A percentile compares a stretch with the other conserved stretches of the same genome.
Evolutionary conservation across 306 rosid genomes (phyloP).

Genomic region (Clitoria ternatea): DNA sequence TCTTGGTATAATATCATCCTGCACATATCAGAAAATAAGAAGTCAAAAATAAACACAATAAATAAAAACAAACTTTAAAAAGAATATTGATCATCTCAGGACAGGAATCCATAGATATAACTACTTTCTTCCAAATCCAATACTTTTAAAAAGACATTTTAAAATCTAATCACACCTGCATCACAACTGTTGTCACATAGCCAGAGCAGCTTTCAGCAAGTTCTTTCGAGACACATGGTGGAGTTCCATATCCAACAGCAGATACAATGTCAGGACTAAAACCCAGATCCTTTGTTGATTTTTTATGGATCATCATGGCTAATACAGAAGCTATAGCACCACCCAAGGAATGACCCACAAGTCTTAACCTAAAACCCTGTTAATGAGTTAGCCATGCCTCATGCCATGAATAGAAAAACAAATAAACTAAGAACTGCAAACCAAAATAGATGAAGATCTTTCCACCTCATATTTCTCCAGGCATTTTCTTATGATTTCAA

Average conservation of each 20-base stretch:
- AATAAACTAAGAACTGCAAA: constrained; percentile 16
- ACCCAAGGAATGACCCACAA: constrained; percentile 98
- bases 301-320: constrained; percentile 79
- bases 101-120: constrained; percentile 18
- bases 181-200: constrained; percentile 77
- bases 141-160: not conserved
- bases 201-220: constrained; percentile 86
- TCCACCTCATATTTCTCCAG: constrained; percentile 78
- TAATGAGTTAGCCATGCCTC: constrained; percentile 45
- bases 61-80: constrained; percentile 17
- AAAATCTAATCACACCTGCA: constrained; percentile 64
- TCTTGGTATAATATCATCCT: constrained; percentile 91
- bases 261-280: constrained; percentile 85
- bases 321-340: constrained; percentile 89
- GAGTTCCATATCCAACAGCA: constrained; percentile 76
- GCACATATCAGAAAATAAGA: constrained; percentile 27
- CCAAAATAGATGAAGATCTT: constrained; percentile 19
- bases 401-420: constrained; percentile 1
- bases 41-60: constrained; percentile 19
- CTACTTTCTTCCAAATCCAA: constrained; percentile 8
- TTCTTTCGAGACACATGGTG: constrained; percentile 86
- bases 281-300: constrained; percentile 78
- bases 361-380: constrained; percentile 93
- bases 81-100: constrained; percentile 15
- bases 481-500: constrained; percentile 57